phyloP scores from a whole-genome alignment of 768 basidiomycete species.

The Pleurotus citrinopileatus region DNA sequence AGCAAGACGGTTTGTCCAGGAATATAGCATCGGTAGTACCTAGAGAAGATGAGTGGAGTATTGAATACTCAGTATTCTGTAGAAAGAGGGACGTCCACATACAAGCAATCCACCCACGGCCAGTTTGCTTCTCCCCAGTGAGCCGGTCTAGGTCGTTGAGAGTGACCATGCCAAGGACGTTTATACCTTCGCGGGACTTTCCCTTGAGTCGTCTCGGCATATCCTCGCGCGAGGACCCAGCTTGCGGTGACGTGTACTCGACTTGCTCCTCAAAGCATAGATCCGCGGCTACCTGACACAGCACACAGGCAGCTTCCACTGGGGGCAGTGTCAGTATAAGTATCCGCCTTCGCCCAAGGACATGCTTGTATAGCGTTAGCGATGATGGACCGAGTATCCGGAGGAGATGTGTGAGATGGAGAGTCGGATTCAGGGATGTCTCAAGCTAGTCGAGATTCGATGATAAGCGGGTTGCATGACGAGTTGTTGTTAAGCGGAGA shows the following conservation, averaged over 20 bases:
- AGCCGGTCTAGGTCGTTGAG: slow-evolving; percentile 69
- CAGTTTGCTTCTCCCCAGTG: slow-evolving; percentile 49
- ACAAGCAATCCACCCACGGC: slow-evolving; percentile 84
- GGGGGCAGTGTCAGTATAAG: slow-evolving; percentile 79
- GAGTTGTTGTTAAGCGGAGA: not conserved
- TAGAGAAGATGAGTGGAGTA: slow-evolving; percentile 18
- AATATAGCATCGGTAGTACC: slow-evolving; percentile 84
- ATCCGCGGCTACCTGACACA: slow-evolving; percentile 67
- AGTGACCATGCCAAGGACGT: slow-evolving; percentile 78
- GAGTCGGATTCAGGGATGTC: slow-evolving; percentile 63
- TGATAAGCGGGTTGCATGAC: slow-evolving; percentile 8
- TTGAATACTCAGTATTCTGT: not conserved
- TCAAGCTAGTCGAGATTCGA: slow-evolving; percentile 16
- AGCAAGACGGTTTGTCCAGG: slow-evolving; percentile 74
- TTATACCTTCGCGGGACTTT: slow-evolving; percentile 51
- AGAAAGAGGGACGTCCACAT: slow-evolving; percentile 20
- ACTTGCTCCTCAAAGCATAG: slow-evolving; percentile 44
- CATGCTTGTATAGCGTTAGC: slow-evolving; percentile 76
- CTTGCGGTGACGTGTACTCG: slow-evolving; percentile 21
- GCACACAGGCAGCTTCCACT: slow-evolving; percentile 73
- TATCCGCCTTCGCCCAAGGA: slow-evolving; percentile 71
- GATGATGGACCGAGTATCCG: slow-evolving; percentile 78
- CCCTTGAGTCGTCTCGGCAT: slow-evolving; percentile 23
- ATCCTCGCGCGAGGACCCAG: slow-evolving; percentile 17
- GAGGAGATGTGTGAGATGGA: slow-evolving; percentile 73